Base-by-base conservation (phyloP, 1,139 yeast species). In the Petasospora fabianii region DNA sequence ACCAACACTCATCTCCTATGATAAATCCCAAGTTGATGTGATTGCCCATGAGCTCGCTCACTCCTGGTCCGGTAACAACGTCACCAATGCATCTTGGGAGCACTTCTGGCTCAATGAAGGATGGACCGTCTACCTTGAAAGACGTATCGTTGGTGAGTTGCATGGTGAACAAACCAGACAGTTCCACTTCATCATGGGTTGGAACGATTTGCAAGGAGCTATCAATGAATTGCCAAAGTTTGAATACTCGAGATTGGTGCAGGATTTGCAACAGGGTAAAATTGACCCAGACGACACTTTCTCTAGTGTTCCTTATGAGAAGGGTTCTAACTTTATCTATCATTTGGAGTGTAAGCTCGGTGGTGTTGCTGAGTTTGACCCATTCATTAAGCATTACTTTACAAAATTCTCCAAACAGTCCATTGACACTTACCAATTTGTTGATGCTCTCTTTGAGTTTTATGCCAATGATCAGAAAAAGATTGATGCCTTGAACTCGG, bases 41-140 rank as follows among this genome's bases (percentile, higher is more conserved):
- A 79, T 87, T 60, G 95, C 96, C 1, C 96, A 87, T 62, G 96
- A 87, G 61, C 71, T 87, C 54, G 94, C 96, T 4, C 96, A 87
- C 61, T 83, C 95, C 26, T 87, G 96, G 95, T 75, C 87, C 3
- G 96, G 96, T 34, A 87, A 87, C 59, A 70, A 87, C 50, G 95
- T 87, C 34, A 87, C 96, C 30, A 87, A 85, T 64, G 79, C 84
- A 54, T 81, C 92, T 1, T 87, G 96, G 94, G 92, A 85, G 59
- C 96, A 87, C 64, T 86, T 88, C 61, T 88, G 96, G 95, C 71
- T 88, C 49, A 88, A 88, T 59, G 97, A 88, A 66, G 97, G 97
- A 30, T 87, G 96, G 96, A 86, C 96, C 13, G 96, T 88, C 20
- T 88, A 87, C 59, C 64, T 88, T 28, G 96, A 88, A 62, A 76